These are phyloP conservation scores for Alisma plantagoaquatica DNA, from an alignment of 106 monocot species.

Conservation along the genomic window DNA sequence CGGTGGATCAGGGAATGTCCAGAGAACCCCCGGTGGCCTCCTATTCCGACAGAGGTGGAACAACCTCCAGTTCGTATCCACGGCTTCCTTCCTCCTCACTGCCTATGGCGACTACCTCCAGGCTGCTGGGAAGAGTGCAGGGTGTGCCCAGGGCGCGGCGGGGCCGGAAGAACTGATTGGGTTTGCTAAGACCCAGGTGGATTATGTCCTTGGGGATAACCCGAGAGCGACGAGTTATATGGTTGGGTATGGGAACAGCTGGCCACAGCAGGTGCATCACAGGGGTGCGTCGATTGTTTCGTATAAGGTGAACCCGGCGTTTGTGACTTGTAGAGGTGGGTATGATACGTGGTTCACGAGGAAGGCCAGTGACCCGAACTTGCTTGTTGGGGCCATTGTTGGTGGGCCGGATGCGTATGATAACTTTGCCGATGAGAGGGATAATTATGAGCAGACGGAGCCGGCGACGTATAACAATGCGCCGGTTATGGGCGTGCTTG, in stretches of 20 bases:
- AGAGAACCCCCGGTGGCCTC: conserved; percentile 71
- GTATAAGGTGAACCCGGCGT: conserved; percentile 57
- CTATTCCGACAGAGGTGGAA: conserved; percentile 79
- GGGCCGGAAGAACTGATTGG: conserved; percentile 43
- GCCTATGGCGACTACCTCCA: conserved; percentile 69
- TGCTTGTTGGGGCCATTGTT: conserved; percentile 75
- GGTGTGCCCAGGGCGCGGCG: conserved; percentile 34
- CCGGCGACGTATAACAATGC: conserved; percentile 89
- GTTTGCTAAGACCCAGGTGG: conserved; percentile 81
- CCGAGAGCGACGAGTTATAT: conserved; percentile 92
- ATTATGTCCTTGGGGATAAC: conserved; percentile 85
- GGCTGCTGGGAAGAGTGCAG: conserved; percentile 22
- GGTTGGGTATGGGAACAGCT: conserved; percentile 78
- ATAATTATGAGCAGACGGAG: conserved; percentile 88
- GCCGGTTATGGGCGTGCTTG: conserved; percentile 65
- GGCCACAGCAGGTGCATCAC: conserved; percentile 89
- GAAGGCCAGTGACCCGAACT: conserved; percentile 56
- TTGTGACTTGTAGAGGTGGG: conserved; percentile 63
- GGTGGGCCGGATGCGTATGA: conserved; percentile 84
- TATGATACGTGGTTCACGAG: conserved; percentile 61
- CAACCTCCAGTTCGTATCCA: conserved; percentile 78
- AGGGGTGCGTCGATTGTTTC: conserved; percentile 85
- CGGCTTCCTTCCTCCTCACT: conserved; percentile 61
- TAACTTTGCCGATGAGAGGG: conserved; percentile 65
- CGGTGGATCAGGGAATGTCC: conserved; percentile 36